phyloP scores from a whole-genome alignment of 805 yeast species.

The Candida wancherniae region DNA sequence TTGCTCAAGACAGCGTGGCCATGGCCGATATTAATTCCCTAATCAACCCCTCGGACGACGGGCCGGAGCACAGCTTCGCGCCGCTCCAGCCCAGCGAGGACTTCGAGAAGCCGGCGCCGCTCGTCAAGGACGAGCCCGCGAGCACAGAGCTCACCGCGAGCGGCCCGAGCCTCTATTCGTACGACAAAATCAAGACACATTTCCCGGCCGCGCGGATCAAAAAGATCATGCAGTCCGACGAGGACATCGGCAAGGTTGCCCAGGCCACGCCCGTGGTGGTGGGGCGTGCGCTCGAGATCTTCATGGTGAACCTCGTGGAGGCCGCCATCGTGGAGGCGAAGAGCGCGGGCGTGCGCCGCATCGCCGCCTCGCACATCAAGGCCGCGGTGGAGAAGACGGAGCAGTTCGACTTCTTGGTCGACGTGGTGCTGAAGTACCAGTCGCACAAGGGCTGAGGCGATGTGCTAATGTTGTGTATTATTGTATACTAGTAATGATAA shows the following conservation, averaged over 20 bases:
- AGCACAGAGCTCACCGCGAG: constrained; percentile 1
- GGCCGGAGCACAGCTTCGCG: constrained; percentile 4
- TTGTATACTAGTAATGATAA: constrained; percentile 13
- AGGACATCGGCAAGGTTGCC: constrained; percentile 97
- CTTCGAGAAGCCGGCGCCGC: constrained; percentile 1
- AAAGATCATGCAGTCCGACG: constrained; percentile 96
- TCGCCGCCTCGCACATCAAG: constrained; percentile 76
- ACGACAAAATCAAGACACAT: constrained; percentile 64
- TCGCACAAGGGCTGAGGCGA: constrained; percentile 27
- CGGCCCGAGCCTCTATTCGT: constrained; percentile 20
- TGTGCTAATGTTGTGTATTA: constrained; percentile 13
- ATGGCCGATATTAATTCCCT: constrained; percentile 27
- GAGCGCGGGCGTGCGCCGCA: constrained; percentile 68
- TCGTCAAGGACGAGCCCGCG: constrained; percentile 1
- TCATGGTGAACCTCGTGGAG: constrained; percentile 84
- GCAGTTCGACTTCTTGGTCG: constrained; percentile 89
- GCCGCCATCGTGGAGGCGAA: constrained; percentile 77
- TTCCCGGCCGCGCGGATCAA: constrained; percentile 93
- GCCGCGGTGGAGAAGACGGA: constrained; percentile 82
- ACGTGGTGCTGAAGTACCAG: constrained; percentile 59
- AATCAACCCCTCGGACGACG: constrained; percentile 24
- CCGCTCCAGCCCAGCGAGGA: constrained; percentile 3
- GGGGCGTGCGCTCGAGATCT: constrained; percentile 89
- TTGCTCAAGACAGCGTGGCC: too few relatives aligned
- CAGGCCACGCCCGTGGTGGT: constrained; percentile 98